Evolutionary conservation across 352 stramenopile genomes (phyloP), one percentile per base, ranked within the genome.

Genomic region (Phytopythium aichiense): DNA sequence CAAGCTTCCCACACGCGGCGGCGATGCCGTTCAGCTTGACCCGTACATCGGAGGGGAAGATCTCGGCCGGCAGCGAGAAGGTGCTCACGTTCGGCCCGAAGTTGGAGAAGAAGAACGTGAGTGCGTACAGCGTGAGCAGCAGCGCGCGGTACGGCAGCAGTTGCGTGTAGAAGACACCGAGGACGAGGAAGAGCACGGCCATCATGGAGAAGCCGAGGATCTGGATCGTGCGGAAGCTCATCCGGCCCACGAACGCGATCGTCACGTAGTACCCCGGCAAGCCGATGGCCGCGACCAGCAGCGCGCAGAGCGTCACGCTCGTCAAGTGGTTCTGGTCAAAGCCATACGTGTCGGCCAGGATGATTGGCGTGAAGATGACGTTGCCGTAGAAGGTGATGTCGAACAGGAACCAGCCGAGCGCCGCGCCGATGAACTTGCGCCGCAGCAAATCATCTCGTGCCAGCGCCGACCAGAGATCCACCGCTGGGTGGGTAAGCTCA

Each of bases 361-460:
- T 89, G 46, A 89, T 85, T 2, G 87, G 83, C 43, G 84, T 92
- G 67, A 97, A 97, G 60, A 97, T 81, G 45, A 92, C 72, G 64
- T 97, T 96, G 37, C 82, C 89, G 65, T 97, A 97, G 52, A 96
- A 97, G 9, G 84, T 84, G 35, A 98, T 77, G 73, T 98, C 91
- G 63, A 97, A 97, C 13, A 98, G 71, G 64, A 97, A 97, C 91
- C 91, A 98, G n/a, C 80, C 87, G 15, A 86, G 63, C n/a, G 77
- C 76, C 1, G 90, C 92, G 23, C 91, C 91, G 22, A 96, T 73
- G 23, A 90, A 74, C 57, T 81, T 91, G 18, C 61, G 70, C 16
- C 74, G 66, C n/a, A 89, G 52, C 18, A 31, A 68, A 2, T 52
- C 48, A 50, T 80, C 81, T 22, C 50, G 48, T n/a, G 23, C 50